Conservation (phyloP, 345 rosid species). For the Euphorbia peplus region DNA sequence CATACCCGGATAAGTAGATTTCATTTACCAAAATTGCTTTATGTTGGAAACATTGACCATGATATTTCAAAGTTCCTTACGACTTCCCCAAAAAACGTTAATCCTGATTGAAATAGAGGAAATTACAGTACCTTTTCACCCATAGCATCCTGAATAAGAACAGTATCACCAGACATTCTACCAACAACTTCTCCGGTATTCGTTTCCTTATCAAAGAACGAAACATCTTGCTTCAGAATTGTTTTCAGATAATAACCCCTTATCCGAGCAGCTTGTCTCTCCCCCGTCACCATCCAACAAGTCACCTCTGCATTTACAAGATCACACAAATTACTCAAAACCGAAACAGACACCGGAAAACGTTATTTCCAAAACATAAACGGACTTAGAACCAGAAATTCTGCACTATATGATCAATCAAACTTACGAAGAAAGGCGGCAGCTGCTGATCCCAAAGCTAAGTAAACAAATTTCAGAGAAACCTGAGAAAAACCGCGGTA, state of each 20-base stretch:
- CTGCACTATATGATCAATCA: neutral
- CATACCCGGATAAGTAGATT: too few relatives aligned
- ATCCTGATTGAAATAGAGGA: too few relatives aligned
- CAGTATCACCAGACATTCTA: constrained; percentile 44
- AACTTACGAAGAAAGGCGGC: constrained; percentile 30
- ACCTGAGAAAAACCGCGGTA: constrained; percentile 25
- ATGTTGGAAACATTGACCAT: too few relatives aligned
- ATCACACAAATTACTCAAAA: too few relatives aligned
- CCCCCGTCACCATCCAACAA: constrained; percentile 51
- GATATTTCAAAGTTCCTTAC: too few relatives aligned
- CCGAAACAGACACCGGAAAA: too few relatives aligned
- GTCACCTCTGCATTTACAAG: constrained; percentile 30
- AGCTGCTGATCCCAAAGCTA: constrained; percentile 30
- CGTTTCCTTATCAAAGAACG: constrained; percentile 39
- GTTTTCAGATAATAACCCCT: constrained; percentile 36
- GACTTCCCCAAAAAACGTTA: too few relatives aligned
- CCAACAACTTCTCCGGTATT: constrained; percentile 40
- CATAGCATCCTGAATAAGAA: constrained; percentile 47
- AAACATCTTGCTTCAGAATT: constrained; percentile 39
- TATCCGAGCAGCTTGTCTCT: constrained; percentile 44
- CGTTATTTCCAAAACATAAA: neutral
- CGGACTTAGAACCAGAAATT: too few relatives aligned
- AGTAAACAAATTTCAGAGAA: constrained; percentile 31
- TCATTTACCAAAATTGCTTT: too few relatives aligned
- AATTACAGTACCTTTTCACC: constrained; percentile 58